Base-by-base conservation (phyloP, 257 asterid species). In the Ehretia macrophylla region DNA sequence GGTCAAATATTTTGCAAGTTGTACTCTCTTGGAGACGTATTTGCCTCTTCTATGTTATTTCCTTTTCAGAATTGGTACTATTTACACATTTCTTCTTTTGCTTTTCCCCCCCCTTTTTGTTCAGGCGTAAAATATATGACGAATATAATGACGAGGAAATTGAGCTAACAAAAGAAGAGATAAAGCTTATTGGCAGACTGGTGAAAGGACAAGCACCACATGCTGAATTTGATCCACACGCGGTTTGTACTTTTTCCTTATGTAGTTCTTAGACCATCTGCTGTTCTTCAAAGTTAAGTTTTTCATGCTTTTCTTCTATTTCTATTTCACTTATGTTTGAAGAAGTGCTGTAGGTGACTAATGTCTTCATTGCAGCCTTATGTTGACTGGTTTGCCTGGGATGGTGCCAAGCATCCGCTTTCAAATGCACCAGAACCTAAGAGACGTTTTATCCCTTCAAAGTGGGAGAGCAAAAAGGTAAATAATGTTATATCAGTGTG, bases 371-470 rank as follows among this genome's bases (percentile, higher is more conserved):
- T 73, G 75, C 96, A 93, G 99, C 79, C 80, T 51, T 81, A 88
- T 74, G 81, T 85, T 75, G 99, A 93, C 73, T 93, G 89, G 91
- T 86, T 93, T 66, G 58, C 63, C 47, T 77, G 88, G 85, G 96
- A 86, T 57, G 83, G 75, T 32, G 83, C 95, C 12, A 83, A 80
- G 57, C 97, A 89, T 71, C 97, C 99, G 35, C 75, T 93, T 53
- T 86, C 96, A 37, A 83, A 79, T 78, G 95, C 94, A 14, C 97
- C 99, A 10, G 99, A 93, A 79, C 99, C 99, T 50, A 93, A 93
- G 82, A 82, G 99, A 23, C 99, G 99, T 58, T 93, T 93, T 79
- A 80, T 80, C 74, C 96, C 90, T 57, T 93, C 99, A 45, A 88
- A 85, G 78, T 86, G 85, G 96, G 99, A 93, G 80, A 81, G 86